Base-by-base conservation (phyloP, 352 stramenopile species). In the Peronospora destructor region DNA sequence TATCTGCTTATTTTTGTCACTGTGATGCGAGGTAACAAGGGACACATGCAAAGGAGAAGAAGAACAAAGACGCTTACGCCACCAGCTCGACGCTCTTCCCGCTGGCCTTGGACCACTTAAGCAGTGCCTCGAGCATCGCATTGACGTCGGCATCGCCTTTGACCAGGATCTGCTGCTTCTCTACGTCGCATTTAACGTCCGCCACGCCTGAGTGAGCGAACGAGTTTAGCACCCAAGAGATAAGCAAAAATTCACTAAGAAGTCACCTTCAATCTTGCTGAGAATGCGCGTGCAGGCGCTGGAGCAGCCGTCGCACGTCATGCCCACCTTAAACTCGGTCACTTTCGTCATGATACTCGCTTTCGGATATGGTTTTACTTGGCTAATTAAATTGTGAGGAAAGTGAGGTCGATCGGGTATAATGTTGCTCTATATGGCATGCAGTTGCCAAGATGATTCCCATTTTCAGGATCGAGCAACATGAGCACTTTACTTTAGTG, bases 271-370 rank as follows among this genome's bases (percentile, higher is more conserved):
- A 53, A 94, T 91, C 76, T 94, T 94, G 61, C 34, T 85, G 41
- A 95, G 80, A 59, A 95, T 95, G 62, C 84, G 82, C 53, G 83
- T 91, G 75, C 83, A 85, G 56, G 85, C 84, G 63, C 68, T 86
- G 46, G 81, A 92, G 78, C 84, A 95, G 68, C 83, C 85, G 26
- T 91, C 82, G 74, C 85, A 95, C 33, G 80, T 91, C 84, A 94
- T 94, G 61, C 82, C 80, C 49, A 93, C 84, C 68, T 90, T 92
- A 71, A 94, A 95, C 48, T 91, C 80, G n/a, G 76, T 88, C 49
- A 77, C 68, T 36, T 77, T 76, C 23, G 66, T 37, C 76, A 86
- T 90, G 23, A 40, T 64, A 43, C 21, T 41, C 30, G 30, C 9
- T 4, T 23, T 46, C 11, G 25, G n/a, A 3, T 67, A 39, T 13